These are phyloP conservation scores for Talaromyces sp. DNA, from an alignment of 2,329 filamentous ascomycete species.

Conservation along the genomic window DNA sequence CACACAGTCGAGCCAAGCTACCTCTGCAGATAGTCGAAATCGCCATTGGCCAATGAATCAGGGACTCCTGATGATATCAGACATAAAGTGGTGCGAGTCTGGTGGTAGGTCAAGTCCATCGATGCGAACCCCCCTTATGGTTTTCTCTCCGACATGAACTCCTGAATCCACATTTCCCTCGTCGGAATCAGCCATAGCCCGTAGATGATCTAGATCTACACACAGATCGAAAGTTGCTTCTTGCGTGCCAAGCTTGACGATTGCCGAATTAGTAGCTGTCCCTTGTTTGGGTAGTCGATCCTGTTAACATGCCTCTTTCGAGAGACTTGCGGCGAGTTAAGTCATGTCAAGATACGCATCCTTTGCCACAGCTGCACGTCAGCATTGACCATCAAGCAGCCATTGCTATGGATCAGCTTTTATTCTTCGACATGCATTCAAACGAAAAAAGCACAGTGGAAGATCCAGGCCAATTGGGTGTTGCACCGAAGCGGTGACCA, in stretches of 20 bases:
- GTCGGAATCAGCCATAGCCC: neutral
- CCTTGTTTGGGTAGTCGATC: neutral
- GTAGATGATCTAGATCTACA: constrained; percentile 1
- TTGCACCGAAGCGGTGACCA: neutral
- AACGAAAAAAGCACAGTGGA: neutral
- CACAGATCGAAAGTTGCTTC: neutral
- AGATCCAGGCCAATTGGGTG: neutral
- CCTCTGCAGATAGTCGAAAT: neutral
- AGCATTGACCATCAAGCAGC: neutral
- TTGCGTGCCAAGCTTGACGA: neutral
- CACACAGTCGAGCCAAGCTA: neutral
- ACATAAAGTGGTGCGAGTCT: neutral
- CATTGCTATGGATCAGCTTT: neutral
- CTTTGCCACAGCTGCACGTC: neutral
- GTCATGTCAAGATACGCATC: neutral
- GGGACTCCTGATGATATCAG: neutral
- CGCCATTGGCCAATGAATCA: neutral
- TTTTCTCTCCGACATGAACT: constrained; percentile 6
- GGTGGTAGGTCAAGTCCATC: neutral
- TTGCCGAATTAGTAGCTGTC: neutral
- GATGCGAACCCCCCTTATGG: neutral
- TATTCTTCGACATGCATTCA: neutral
- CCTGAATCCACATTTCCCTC: neutral
- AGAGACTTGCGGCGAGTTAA: neutral
- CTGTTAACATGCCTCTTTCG: neutral